Evolutionary conservation across 2,329 filamentous ascomycete genomes (phyloP).

Genomic region (Colletotrichum sp.): DNA sequence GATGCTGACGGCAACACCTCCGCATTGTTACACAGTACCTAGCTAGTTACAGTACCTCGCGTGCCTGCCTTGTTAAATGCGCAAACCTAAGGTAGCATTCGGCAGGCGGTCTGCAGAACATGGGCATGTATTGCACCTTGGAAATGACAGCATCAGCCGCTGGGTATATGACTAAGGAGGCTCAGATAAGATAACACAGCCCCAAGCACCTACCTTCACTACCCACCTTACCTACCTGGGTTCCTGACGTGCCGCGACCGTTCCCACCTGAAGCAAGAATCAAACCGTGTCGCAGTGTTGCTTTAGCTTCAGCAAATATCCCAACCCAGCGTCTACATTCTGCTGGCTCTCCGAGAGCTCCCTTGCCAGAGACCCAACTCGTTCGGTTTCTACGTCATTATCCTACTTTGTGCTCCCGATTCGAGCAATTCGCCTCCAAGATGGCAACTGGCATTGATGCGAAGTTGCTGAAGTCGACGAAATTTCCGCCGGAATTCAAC

Average conservation of each 20-base stretch:
- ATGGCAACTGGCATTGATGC: slow-evolving; percentile 89
- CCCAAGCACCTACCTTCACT: not conserved
- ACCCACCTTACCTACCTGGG: not conserved
- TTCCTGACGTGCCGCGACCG: not conserved
- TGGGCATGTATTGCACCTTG: not conserved
- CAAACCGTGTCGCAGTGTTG: not conserved
- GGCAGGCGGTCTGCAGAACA: not conserved
- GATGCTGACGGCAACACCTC: not conserved
- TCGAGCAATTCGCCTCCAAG: slow-evolving; percentile 26
- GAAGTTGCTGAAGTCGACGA: slow-evolving; percentile 88
- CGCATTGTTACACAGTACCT: not conserved
- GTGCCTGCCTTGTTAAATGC: not conserved
- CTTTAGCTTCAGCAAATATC: not conserved
- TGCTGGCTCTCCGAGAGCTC: not conserved
- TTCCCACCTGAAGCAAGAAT: not conserved
- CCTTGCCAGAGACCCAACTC: not conserved
- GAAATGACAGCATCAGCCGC: not conserved
- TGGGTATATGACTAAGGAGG: not conserved
- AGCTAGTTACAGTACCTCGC: not conserved
- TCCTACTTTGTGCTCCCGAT: not conserved
- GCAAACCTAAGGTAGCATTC: not conserved
- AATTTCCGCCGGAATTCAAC: slow-evolving; percentile 92
- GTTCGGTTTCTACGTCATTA: slow-evolving; percentile 12
- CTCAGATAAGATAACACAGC: not conserved
- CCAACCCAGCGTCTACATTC: not conserved